phyloP scores from a whole-genome alignment of 208 protist species.

The Crithidia mellificae region DNA sequence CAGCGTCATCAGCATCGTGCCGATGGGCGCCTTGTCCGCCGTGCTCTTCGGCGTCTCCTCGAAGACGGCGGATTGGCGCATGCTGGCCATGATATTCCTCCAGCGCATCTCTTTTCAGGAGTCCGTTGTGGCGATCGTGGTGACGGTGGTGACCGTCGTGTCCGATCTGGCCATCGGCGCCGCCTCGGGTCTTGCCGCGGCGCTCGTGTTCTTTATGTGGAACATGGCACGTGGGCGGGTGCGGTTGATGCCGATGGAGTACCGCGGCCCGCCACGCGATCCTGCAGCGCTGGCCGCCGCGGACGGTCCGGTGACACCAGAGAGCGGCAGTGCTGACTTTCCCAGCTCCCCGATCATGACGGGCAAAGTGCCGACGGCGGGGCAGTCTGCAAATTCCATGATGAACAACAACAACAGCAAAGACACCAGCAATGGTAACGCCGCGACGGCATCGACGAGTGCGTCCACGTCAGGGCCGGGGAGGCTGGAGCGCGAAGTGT shows the following conservation, averaged over 20 bases:
- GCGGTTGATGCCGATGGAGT: constrained; percentile 32
- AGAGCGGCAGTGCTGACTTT: neutral
- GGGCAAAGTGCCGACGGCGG: no score
- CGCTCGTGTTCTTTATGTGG: constrained; percentile 63
- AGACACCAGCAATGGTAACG: no score
- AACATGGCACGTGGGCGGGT: constrained; percentile 51
- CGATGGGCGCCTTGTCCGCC: constrained; percentile 53
- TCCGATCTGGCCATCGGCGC: constrained; percentile 53
- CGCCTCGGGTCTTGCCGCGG: constrained; percentile 44
- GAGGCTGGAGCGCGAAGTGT: neutral
- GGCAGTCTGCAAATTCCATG: neutral
- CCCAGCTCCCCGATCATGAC: neutral
- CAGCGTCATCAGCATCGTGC: constrained; percentile 51
- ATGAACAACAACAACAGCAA: no score
- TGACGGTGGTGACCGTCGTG: constrained; percentile 57
- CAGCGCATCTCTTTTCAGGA: constrained; percentile 62
- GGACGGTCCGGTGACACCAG: neutral
- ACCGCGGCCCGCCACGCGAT: constrained; percentile 8
- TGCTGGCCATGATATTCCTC: constrained; percentile 58
- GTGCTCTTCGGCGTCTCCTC: constrained; percentile 55
- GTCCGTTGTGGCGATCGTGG: constrained; percentile 51
- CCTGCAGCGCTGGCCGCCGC: neutral
- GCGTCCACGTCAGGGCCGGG: neutral
- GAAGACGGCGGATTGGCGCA: constrained; percentile 61
- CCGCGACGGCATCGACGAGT: no score